phyloP scores from a whole-genome alignment of 768 basidiomycete genomes.

The Tulasnella sp. region DNA sequence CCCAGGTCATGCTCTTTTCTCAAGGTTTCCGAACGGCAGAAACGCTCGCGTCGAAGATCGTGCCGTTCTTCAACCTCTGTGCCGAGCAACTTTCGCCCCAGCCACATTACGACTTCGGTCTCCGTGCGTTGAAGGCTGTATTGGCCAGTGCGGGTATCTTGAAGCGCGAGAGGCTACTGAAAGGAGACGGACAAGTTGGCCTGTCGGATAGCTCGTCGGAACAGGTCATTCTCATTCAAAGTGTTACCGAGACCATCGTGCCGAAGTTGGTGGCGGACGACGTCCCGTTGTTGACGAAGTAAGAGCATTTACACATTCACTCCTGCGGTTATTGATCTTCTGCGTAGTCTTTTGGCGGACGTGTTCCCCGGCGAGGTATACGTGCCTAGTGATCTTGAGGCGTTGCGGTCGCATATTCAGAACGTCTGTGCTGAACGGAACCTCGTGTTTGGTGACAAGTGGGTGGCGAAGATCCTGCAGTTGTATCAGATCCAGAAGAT shows the following conservation, averaged over 20 bases:
- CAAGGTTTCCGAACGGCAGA: constrained; percentile 99
- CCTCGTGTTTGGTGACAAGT: constrained; percentile 73
- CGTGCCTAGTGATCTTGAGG: constrained; percentile 74
- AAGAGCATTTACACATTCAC: constrained; percentile 21
- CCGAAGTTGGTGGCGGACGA: constrained; percentile 97
- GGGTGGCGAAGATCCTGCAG: constrained; percentile 93
- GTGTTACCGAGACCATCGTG: constrained; percentile 95
- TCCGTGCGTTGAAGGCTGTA: constrained; percentile 94
- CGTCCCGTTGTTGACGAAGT: constrained; percentile 89
- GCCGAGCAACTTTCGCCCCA: constrained; percentile 94
- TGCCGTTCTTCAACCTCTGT: constrained; percentile 98
- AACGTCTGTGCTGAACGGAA: constrained; percentile 79
- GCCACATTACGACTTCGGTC: constrained; percentile 97
- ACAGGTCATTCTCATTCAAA: constrained; percentile 95
- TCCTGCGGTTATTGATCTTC: constrained; percentile 11
- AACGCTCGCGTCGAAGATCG: constrained; percentile 92
- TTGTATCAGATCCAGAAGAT: constrained; percentile 99
- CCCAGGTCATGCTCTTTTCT: constrained; percentile 98
- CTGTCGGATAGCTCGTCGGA: constrained; percentile 70
- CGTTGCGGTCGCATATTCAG: constrained; percentile 70
- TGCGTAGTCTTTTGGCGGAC: constrained; percentile 70
- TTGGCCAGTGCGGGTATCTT: constrained; percentile 94
- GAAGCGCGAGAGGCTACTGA: constrained; percentile 72
- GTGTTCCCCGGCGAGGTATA: constrained; percentile 97
- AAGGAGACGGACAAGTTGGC: constrained; percentile 25